Evolutionary conservation across 2,329 filamentous ascomycete genomes (phyloP).

Genomic region (Colletotrichum simmondsii): DNA sequence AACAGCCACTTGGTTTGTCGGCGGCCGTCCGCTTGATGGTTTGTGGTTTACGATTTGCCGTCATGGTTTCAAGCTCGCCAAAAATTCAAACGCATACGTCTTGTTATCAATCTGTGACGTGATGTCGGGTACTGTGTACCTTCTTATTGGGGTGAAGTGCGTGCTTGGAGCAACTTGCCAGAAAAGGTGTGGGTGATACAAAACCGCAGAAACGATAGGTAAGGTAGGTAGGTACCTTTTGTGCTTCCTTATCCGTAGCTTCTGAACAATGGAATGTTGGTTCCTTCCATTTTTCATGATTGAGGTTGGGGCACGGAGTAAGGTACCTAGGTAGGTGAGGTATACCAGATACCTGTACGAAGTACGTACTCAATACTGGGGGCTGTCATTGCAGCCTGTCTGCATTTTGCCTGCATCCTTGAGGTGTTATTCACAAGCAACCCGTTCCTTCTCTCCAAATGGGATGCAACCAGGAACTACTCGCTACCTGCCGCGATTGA

Average conservation of each 20-base stretch:
- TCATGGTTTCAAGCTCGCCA: conserved; percentile 2
- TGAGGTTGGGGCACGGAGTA: not conserved
- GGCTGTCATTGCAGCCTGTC: not conserved
- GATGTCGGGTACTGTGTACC: not conserved
- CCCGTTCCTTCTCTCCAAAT: not conserved
- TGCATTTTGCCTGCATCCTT: not conserved
- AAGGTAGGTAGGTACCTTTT: not conserved
- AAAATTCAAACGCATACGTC: not conserved
- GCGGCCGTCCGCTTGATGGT: not conserved
- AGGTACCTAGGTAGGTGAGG: too few relatives aligned
- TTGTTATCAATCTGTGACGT: conserved; percentile 2
- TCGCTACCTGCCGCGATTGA: not conserved
- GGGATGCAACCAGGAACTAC: not conserved
- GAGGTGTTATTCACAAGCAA: not conserved
- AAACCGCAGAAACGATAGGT: not conserved
- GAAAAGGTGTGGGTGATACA: not conserved
- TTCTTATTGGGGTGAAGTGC: conserved; percentile 3
- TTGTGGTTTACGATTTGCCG: not conserved
- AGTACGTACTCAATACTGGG: not conserved
- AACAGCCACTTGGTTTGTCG: conserved; percentile 6
- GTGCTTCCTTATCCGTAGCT: too few relatives aligned
- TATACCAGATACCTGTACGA: not conserved
- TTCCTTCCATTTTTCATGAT: not conserved
- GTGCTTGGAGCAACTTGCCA: not conserved
- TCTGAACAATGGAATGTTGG: not conserved